Percentiles rank a stretch among this genome's conserved stretches.
These are phyloP conservation scores for Garcia nutans DNA, from an alignment of 345 rosid genomes.

Conservation along the genomic window DNA sequence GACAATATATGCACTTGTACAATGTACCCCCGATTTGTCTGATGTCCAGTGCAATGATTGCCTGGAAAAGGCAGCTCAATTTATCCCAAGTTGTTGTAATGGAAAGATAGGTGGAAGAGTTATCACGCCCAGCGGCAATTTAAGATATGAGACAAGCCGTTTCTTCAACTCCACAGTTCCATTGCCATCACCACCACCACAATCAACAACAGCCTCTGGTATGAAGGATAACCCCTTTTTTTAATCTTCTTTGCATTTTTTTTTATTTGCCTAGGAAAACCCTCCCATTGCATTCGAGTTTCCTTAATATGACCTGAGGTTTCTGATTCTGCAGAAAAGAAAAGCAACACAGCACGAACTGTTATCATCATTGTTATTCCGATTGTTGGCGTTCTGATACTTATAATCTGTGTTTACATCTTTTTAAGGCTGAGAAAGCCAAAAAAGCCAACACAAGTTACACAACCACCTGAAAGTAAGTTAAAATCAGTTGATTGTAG, in stretches of 20 bases:
- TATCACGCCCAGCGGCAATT: neutral
- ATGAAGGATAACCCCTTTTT: no score
- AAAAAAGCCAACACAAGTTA: neutral
- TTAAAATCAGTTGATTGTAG: neutral
- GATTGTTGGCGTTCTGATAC: neutral
- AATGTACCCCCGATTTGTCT: neutral
- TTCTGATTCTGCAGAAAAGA: slow-evolving; percentile 16
- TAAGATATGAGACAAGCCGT: neutral
- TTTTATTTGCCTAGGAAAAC: no score
- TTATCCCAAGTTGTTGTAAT: neutral
- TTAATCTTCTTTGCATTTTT: no score
- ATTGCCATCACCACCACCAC: neutral
- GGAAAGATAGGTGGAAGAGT: neutral
- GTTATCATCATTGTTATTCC: slow-evolving; percentile 18
- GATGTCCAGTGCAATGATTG: neutral
- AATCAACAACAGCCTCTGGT: neutral
- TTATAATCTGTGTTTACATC: slow-evolving; percentile 15
- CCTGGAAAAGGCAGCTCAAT: neutral
- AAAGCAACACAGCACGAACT: neutral
- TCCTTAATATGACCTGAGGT: no score
- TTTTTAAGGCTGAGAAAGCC: slow-evolving; percentile 13
- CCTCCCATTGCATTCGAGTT: no score
- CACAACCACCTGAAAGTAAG: slow-evolving; percentile 17
- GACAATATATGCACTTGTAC: slow-evolving; percentile 25
- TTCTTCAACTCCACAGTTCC: neutral